A percentile compares a stretch with the other conserved stretches of the same genome.
Evolutionary conservation across 2,329 filamentous ascomycete species (phyloP).

Genomic region (Penicillium nordicum): DNA sequence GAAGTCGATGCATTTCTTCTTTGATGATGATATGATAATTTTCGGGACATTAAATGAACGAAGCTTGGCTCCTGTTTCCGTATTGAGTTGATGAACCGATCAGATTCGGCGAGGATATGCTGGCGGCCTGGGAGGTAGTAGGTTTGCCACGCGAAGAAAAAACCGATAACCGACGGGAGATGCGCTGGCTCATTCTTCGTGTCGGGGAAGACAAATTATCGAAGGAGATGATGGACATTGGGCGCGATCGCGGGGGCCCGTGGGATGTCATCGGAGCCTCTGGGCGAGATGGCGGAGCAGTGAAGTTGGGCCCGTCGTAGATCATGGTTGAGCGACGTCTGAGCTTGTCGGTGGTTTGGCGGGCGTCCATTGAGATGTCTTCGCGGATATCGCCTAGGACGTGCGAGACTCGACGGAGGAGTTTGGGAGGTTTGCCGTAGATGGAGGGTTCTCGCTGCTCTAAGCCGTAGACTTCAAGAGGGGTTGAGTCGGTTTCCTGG

Average conservation of each 20-base stretch:
- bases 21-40: background rate
- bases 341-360: slow-evolving; percentile 24
- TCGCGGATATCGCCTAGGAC: slow-evolving; percentile 37
- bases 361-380: slow-evolving; percentile 26
- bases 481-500: slow-evolving; percentile 30
- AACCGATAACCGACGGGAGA: slow-evolving; percentile 25
- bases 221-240: slow-evolving; percentile 28
- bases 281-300: slow-evolving; percentile 12
- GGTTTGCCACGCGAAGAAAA: slow-evolving; percentile 21
- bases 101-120: slow-evolving; percentile 34
- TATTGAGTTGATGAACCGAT: slow-evolving; percentile 33
- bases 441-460: slow-evolving; percentile 36
- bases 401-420: slow-evolving; percentile 34
- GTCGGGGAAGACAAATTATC: slow-evolving; percentile 20
- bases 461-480: slow-evolving; percentile 33
- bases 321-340: slow-evolving; percentile 30
- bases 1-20: background rate
- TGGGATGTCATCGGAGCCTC: slow-evolving; percentile 14
- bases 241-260: slow-evolving; percentile 19
- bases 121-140: slow-evolving; percentile 12
- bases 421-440: slow-evolving; percentile 23
- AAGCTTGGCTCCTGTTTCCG: slow-evolving; percentile 13
- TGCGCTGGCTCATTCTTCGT: slow-evolving; percentile 24
- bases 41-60: slow-evolving; percentile 11
- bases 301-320: background rate